Base-by-base conservation (phyloP, 202 grass and related monocot species). In the Panicum hallii region DNA sequence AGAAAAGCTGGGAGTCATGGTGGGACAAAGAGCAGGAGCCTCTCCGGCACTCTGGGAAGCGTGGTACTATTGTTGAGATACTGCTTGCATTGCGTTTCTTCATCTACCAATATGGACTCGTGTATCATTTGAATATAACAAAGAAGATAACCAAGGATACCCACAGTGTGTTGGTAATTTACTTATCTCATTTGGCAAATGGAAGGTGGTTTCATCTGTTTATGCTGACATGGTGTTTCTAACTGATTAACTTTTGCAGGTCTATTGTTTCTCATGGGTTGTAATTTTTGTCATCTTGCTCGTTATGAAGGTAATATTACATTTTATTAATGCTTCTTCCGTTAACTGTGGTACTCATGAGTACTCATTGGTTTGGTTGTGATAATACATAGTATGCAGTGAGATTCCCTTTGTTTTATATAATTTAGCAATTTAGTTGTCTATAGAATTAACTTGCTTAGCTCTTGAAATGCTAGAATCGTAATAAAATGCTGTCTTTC, bases 1-100 rank as follows among this genome's bases (percentile, higher is more conserved):
- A 88, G 20, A 99, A 94, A 78, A 99, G 97, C 52, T 99, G 97
- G 97, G 97, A 99, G 67, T 99, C 97, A 8, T 99, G 97, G 97
- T 99, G 97, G 97, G 97, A 99, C 19, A 96, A 90, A 76, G 93
- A 99, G 75, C 91, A 99, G 63, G 97, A 95, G 40, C 97, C 94
- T 85, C 92, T 99, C 79, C 88, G 86, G 6, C 61, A 94, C 55
- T 92, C 97, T 41, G 97, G 97, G 67, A 99, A 97, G 80, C 88
- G 93, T 73, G 97, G 97, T 38, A 90, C 88, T 32, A 41, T 97
- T 81, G 54, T 90, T 34, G 97, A 99, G 77, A 94, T 99, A 91
- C 48, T 94, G 63, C 91, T 99, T 20, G 91, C 97, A 1, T 34
- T 97, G 58, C 90, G 97, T 49, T 99, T 99, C 84, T 93, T 99